Conservation (phyloP, 2,329 filamentous ascomycete genomes). For the Phialophora chinensis region DNA sequence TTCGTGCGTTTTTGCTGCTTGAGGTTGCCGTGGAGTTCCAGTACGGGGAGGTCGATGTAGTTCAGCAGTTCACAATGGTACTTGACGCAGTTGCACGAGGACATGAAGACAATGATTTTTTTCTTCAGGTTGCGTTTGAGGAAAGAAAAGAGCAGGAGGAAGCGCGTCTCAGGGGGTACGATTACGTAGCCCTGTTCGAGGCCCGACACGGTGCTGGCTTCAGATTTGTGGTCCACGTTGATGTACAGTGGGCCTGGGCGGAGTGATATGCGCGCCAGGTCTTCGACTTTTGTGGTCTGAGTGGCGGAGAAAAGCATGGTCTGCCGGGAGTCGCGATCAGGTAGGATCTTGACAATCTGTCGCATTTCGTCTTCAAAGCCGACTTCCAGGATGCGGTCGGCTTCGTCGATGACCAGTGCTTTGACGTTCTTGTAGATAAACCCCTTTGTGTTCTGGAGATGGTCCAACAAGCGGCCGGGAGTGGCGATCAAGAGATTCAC, state of each 20-base stretch:
- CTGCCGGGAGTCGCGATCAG: constrained; percentile 77
- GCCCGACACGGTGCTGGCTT: constrained; percentile 89
- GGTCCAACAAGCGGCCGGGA: constrained; percentile 88
- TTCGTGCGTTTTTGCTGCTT: constrained; percentile 99
- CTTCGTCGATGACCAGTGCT: constrained; percentile 92
- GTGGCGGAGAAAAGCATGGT: constrained; percentile 99
- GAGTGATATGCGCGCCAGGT: constrained; percentile 91
- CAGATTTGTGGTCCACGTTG: constrained; percentile 89
- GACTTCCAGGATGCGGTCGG: constrained; percentile 93
- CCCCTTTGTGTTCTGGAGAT: constrained; percentile 86
- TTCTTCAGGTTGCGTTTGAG: constrained; percentile 90
- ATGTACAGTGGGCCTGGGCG: constrained; percentile 91
- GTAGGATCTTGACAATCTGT: constrained; percentile 92
- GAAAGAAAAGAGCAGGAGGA: constrained; percentile 92
- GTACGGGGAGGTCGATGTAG: constrained; percentile 91
- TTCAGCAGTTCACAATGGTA: constrained; percentile 96
- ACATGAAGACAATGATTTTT: constrained; percentile 98
- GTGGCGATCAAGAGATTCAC: constrained; percentile 95
- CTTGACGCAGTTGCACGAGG: constrained; percentile 89
- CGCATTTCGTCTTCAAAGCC: constrained; percentile 98
- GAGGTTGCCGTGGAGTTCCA: constrained; percentile 90
- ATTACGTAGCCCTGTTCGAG: constrained; percentile 95
- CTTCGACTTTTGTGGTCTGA: constrained; percentile 97
- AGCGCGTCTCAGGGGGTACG: constrained; percentile 91
- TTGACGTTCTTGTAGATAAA: constrained; percentile 94